These are phyloP conservation scores for Trichosporon asahii DNA, from an alignment of 1,284 basidiomycete genomes.

Conservation along the genomic window DNA sequence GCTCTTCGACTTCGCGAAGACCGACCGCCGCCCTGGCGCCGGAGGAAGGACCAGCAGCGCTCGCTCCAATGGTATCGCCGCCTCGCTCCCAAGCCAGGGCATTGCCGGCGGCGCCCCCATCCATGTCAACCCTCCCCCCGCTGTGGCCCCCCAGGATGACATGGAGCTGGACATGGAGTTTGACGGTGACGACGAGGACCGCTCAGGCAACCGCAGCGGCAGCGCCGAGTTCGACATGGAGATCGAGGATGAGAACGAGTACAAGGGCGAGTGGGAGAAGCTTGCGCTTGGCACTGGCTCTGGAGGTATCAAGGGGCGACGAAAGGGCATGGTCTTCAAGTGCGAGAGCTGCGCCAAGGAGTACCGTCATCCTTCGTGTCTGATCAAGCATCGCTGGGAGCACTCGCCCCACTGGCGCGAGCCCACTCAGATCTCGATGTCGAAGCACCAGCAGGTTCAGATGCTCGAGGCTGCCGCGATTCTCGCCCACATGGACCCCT, in stretches of 20 bases:
- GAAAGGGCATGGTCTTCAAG: slow-evolving; percentile 74
- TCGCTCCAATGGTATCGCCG: slow-evolving; percentile 29
- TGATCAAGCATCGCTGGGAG: slow-evolving; percentile 97
- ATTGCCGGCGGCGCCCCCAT: slow-evolving; percentile 18
- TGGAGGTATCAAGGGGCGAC: slow-evolving; percentile 57
- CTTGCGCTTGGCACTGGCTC: slow-evolving; percentile 49
- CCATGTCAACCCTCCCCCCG: slow-evolving; percentile 17
- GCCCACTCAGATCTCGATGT: slow-evolving; percentile 86
- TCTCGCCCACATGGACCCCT: slow-evolving; percentile 69
- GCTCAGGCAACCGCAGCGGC: slow-evolving; percentile 24
- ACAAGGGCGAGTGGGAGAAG: slow-evolving; percentile 32
- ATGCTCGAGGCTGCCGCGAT: slow-evolving; percentile 96
- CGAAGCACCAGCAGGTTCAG: slow-evolving; percentile 98
- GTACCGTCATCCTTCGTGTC: slow-evolving; percentile 88
- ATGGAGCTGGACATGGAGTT: slow-evolving; percentile 50
- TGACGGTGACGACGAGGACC: slow-evolving; percentile 28
- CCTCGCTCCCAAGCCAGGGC: slow-evolving; percentile 35
- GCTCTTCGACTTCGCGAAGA: slow-evolving; percentile 49
- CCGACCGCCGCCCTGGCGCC: slow-evolving; percentile 34
- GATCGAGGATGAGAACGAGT: slow-evolving; percentile 28
- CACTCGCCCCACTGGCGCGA: slow-evolving; percentile 97
- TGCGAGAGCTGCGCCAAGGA: slow-evolving; percentile 93
- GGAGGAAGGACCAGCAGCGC: slow-evolving; percentile 11
- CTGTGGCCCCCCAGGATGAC: slow-evolving; percentile 31
- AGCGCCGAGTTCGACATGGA: slow-evolving; percentile 41